These are phyloP conservation scores for Zygosaccharomyces sapae DNA, from an alignment of 1,139 yeast genomes.

Conservation along the genomic window DNA sequence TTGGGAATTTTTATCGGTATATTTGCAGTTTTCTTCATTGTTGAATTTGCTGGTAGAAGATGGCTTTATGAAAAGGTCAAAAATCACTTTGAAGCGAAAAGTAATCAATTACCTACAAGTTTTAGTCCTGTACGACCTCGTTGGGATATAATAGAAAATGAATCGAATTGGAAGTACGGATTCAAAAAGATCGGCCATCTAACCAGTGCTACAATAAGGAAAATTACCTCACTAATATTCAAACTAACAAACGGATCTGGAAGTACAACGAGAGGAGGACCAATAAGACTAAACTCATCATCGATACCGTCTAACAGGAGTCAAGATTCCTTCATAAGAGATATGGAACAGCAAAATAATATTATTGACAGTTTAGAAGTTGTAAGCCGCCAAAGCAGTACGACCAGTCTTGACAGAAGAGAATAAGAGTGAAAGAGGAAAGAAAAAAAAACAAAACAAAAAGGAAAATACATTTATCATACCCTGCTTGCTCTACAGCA, in stretches of 20 bases:
- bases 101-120: conserved; percentile 1
- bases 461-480: too few species aligned
- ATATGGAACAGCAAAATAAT: conserved; percentile 35
- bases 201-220: neutral
- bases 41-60: conserved; percentile 36
- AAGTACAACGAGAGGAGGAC: conserved; percentile 7
- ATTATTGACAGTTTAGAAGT: conserved; percentile 32
- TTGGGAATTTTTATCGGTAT: conserved; percentile 35
- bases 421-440: neutral
- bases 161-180: conserved; percentile 17
- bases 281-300: conserved; percentile 13
- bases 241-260: neutral
- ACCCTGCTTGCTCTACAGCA: too few species aligned
- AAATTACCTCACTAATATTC: neutral
- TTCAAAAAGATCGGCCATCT: conserved; percentile 11
- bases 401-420: conserved; percentile 5
- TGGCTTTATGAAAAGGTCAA: conserved; percentile 23
- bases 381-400: conserved; percentile 12
- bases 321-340: conserved; percentile 25
- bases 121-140: conserved; percentile 13
- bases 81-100: conserved; percentile 6
- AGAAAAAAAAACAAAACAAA: too few species aligned
- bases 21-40: conserved; percentile 38
- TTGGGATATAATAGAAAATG: conserved; percentile 26
- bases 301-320: conserved; percentile 7